Percentiles rank a stretch among this genome's conserved stretches.
Evolutionary conservation across 2,329 filamentous ascomycete species (phyloP).

Genomic region (Fusarium liriodendri): DNA sequence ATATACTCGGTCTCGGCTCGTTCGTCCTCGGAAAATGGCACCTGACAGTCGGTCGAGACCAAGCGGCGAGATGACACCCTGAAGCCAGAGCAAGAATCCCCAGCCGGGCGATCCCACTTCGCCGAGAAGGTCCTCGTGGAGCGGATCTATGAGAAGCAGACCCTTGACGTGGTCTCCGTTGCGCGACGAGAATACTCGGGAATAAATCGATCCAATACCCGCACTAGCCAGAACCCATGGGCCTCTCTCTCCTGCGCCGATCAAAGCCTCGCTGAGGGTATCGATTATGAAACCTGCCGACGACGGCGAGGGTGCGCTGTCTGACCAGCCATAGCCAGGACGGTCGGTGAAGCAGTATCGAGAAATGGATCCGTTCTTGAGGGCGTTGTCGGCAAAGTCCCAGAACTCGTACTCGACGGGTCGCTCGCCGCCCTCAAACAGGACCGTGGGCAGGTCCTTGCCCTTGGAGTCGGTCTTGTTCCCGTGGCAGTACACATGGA

Average conservation of each 20-base stretch:
- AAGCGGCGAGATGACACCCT: slow-evolving; percentile 86
- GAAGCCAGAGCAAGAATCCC: slow-evolving; percentile 88
- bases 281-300: slow-evolving; percentile 94
- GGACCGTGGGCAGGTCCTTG: slow-evolving; percentile 75
- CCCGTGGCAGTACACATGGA: slow-evolving; percentile 87
- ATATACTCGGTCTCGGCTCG: slow-evolving; percentile 85
- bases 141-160: slow-evolving; percentile 85
- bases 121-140: slow-evolving; percentile 87
- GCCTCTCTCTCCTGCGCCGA: slow-evolving; percentile 81
- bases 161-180: slow-evolving; percentile 81
- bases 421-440: slow-evolving; percentile 86
- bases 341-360: slow-evolving; percentile 97
- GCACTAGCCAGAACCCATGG: slow-evolving; percentile 91
- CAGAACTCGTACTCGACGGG: slow-evolving; percentile 84
- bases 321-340: slow-evolving; percentile 86
- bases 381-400: slow-evolving; percentile 79
- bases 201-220: slow-evolving; percentile 88
- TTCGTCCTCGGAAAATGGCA: slow-evolving; percentile 84
- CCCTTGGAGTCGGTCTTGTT: slow-evolving; percentile 70
- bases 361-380: slow-evolving; percentile 83
- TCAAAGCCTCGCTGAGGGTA: slow-evolving; percentile 86
- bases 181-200: slow-evolving; percentile 88
- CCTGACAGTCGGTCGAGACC: slow-evolving; percentile 84
- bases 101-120: slow-evolving; percentile 73
- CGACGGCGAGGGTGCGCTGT: slow-evolving; percentile 93